Conservation (phyloP, 345 rosid species). For the Euclidium syriacum region DNA sequence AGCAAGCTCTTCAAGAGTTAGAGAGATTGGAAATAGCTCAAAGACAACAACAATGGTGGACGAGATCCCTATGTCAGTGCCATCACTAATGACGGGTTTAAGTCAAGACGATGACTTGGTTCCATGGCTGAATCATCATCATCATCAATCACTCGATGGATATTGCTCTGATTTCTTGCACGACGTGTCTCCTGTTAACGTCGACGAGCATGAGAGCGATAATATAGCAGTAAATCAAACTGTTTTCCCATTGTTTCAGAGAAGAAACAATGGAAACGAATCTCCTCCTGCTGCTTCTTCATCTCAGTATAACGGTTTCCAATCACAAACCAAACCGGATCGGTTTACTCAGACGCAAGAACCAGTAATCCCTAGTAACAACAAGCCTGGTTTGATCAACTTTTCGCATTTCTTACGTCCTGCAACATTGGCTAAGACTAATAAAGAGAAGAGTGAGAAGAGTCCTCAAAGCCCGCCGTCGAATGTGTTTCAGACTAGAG, state of each 20-base stretch:
- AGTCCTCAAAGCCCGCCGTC: slow-evolving; percentile 33
- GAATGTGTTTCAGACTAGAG: slow-evolving; percentile 29
- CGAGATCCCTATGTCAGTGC: slow-evolving; percentile 45
- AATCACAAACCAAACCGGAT: slow-evolving; percentile 28
- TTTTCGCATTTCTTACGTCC: slow-evolving; percentile 65
- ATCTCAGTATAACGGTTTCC: slow-evolving; percentile 31
- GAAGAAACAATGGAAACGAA: slow-evolving; percentile 30
- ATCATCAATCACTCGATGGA: slow-evolving; percentile 41
- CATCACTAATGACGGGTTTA: slow-evolving; percentile 44
- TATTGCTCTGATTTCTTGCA: slow-evolving; percentile 54
- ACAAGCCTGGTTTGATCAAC: slow-evolving; percentile 42
- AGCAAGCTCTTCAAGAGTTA: slow-evolving; percentile 29
- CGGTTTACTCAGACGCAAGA: slow-evolving; percentile 41
- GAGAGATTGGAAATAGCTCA: slow-evolving; percentile 31
- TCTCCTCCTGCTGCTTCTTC: slow-evolving; percentile 32
- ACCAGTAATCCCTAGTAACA: slow-evolving; percentile 29
- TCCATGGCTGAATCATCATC: slow-evolving; percentile 62
- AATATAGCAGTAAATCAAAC: slow-evolving; percentile 9
- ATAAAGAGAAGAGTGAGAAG: slow-evolving; percentile 35
- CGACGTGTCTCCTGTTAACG: slow-evolving; percentile 55
- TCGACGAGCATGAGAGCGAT: slow-evolving; percentile 32
- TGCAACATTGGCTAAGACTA: slow-evolving; percentile 42
- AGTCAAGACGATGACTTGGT: slow-evolving; percentile 61
- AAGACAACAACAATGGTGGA: slow-evolving; percentile 32
- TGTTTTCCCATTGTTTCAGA: slow-evolving; percentile 34